Evolutionary conservation across 371 early-diverging fungal genomes (phyloP), one percentile per base, ranked within the genome.

Genomic region (Chytridium lagenaria): DNA sequence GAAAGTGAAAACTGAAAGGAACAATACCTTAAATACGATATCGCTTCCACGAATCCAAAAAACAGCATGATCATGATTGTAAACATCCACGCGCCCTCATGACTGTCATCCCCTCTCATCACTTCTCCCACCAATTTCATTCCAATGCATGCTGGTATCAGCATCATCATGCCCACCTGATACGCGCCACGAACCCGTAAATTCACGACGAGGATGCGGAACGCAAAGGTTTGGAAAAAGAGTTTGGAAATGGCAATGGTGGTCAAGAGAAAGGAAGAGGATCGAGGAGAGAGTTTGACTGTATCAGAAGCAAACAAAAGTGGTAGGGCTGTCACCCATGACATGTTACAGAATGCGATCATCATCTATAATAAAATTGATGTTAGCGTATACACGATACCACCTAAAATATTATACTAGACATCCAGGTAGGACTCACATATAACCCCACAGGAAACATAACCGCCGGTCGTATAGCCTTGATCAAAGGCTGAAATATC

Each of bases 311-410:
- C 70, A 63, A 80, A 74, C 57, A 73, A 80, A 22, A 84, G 81
- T 16, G 85, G 81, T 5, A 83, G 68, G 16, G 76, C 68, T 0
- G 79, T 76, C 63, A 59, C 67, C 67, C 81, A 84, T 19, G 75
- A 38, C 59, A 74, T 77, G 77, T 81, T 81, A 67, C 77, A 75
- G 70, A 78, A 75, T 26, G 85, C 83, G 44, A 82, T 84, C 37
- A 73, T 36, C 30, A 67, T 57, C 73, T 73, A 44, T 28, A 51
- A 65, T 7, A 39, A 22, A 16, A 33, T 51, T 52, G 10, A 69
- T 30, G 26, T 16, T 10, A 39, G n/a, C 30, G 19, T 3, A 38
- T 31, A 57, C 26, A 3, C 22, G 22, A 2, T n/a, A 52, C 30
- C 50, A 31, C n/a, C n/a, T n/a, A n/a, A n/a, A n/a, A 28, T 23